Evolutionary conservation across 2,329 filamentous ascomycete species (phyloP), one percentile per base, ranked within the genome.

Genomic region (Calonectria crousiana): DNA sequence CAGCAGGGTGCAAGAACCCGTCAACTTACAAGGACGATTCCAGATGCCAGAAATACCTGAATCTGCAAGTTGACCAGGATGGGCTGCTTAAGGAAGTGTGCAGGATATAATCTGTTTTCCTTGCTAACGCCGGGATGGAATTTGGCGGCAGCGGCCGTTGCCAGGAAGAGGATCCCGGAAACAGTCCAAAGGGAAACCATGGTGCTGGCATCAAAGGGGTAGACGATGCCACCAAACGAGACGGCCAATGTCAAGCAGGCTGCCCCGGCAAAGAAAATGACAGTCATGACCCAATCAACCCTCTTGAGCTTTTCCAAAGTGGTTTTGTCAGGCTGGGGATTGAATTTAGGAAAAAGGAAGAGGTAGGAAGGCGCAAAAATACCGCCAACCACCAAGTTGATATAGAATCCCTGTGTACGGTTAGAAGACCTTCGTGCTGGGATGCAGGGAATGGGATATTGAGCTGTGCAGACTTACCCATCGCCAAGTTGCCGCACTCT

Each of bases 211-310:
- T 81, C 81, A 90, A 90, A 92, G 0, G 80, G 77, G 77, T 86
- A 92, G 2, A 84, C 76, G 0, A 84, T 81, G 0, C 90, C 90
- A 11, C 87, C 88, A 60, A 90, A 90, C 14, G 84, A 85, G 56
- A 90, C 83, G 0, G 84, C 87, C 72, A 90, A 84, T 32, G 88
- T 82, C 28, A 89, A 80, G 3, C 85, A 82, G 2, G 86, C 78
- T 32, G 87, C 85, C 2, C 76, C 73, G 2, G 73, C 73, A 18
- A 77, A 75, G 71, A 83, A 81, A 0, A 84, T 74, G 1, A 79
- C 9, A 20, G 77, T 75, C 26, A 83, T 83, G 6, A 84, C 32
- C 74, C 77, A 82, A 74, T 85, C 84, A 20, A 83, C 71, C 30
- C 80, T 75, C 13, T 62, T 71, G 11, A 84, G 64, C 13, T 76